phyloP scores from a whole-genome alignment of 164 flowering plant species.

The Kalanchoe fedtschenkoi region DNA sequence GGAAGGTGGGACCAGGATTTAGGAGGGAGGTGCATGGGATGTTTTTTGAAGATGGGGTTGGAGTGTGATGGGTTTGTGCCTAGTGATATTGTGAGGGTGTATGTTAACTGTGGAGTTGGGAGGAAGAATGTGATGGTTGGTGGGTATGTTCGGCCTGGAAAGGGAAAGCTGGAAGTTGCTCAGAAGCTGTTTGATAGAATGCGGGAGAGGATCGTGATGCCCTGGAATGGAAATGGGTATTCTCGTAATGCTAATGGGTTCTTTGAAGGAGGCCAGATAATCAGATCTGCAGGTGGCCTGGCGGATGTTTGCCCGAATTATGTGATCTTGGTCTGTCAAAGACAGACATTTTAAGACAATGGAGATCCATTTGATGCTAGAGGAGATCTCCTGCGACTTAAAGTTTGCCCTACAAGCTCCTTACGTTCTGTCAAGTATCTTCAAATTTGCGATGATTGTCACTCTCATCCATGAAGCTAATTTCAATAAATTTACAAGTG shows the following conservation, averaged over 20 bases:
- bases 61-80: conserved; percentile 38
- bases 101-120: conserved; percentile 26
- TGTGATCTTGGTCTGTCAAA: conserved; percentile 49
- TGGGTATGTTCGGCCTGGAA: conserved; percentile 41
- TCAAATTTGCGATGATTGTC: conserved; percentile 52
- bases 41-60: conserved; percentile 25
- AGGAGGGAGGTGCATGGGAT: conserved; percentile 46
- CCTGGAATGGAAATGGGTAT: conserved; percentile 62
- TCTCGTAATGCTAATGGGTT: conserved; percentile 29
- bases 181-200: conserved; percentile 39
- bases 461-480: conserved; percentile 28
- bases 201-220: conserved; percentile 50
- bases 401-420: conserved; percentile 20
- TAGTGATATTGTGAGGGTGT: conserved; percentile 41
- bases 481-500: conserved; percentile 31
- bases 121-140: conserved; percentile 30
- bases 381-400: conserved; percentile 26
- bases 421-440: conserved; percentile 42
- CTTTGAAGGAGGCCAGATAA: conserved; percentile 44
- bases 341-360: conserved; percentile 32
- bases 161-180: conserved; percentile 24
- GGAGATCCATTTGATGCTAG: conserved; percentile 38
- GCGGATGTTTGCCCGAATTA: conserved; percentile 30
- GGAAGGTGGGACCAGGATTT: conserved; percentile 13
- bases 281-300: conserved; percentile 34